Conservation (phyloP, 371 early-diverging fungal genomes). For the Chytridium lagenaria region DNA sequence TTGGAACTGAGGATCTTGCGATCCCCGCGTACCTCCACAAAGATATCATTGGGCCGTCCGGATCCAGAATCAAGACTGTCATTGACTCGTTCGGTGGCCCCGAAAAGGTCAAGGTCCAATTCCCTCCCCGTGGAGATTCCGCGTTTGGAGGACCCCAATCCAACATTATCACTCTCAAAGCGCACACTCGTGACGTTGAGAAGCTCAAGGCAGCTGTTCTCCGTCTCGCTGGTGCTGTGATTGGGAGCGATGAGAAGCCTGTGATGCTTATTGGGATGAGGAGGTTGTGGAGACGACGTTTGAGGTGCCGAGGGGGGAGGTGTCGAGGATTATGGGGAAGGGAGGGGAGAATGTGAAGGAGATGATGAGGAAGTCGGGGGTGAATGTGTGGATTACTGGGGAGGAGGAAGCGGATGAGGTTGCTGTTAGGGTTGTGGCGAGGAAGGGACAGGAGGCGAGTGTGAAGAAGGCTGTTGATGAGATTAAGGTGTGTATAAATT, state of each 20-base stretch:
- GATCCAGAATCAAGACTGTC: constrained; percentile 70
- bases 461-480: constrained; percentile 28
- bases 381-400: constrained; percentile 40
- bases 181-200: constrained; percentile 31
- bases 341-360: constrained; percentile 43
- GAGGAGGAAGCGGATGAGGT: constrained; percentile 30
- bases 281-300: constrained; percentile 25
- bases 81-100: constrained; percentile 70
- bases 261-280: neutral
- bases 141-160: constrained; percentile 36
- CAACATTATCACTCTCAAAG: constrained; percentile 32
- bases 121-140: constrained; percentile 48
- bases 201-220: constrained; percentile 28
- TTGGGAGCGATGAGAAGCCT: constrained; percentile 23
- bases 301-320: constrained; percentile 42
- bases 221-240: constrained; percentile 33
- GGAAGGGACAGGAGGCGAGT: constrained; percentile 7
- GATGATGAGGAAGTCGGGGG: constrained; percentile 41
- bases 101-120: constrained; percentile 55
- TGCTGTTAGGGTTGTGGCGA: constrained; percentile 31
- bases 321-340: constrained; percentile 37
- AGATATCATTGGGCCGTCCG: constrained; percentile 78
- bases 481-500: no score
- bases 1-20: constrained; percentile 43
- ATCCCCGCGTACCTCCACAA: constrained; percentile 74